Base-by-base conservation (phyloP, 2,329 filamentous ascomycete species). In the Corynespora cassiicola region DNA sequence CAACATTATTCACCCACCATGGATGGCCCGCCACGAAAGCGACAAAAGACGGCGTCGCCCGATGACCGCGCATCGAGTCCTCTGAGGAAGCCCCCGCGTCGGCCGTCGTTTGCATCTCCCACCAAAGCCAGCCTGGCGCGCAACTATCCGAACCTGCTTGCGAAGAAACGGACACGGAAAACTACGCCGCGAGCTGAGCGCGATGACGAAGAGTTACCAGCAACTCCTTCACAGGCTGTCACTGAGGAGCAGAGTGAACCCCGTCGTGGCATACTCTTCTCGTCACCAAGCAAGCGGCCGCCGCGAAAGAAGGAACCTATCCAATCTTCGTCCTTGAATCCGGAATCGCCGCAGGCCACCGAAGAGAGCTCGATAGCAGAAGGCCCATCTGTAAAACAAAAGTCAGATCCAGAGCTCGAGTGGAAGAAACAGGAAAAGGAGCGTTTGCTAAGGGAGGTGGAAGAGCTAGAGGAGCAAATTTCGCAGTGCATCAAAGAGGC, bases 111-210 rank as follows among this genome's bases (percentile, higher is more conserved):
- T 33, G 59, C 61, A 29, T 71, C 68, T 12, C 68, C 68, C 11
- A 71, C 66, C 3, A 69, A 67, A 56, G 62, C 68, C 15, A 70
- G 63, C 35, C 58, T 70, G 17, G 53, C 67, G 41, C 66, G 67
- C 36, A 66, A 61, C 45, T 66, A 71, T 38, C 66, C 67, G 4
- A 57, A 54, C 23, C 47, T 69, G 2, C 36, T 63, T 10, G 50
- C 52, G 11, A 15, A 30, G 15, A 31, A 6, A 7, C 56, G 48
- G 12, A 12, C 18, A 19, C 21, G 23, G 8, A 22, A 36, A 7
- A 31, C 12, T 14, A 23, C 23, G 6, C 21, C 21, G 17, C 16
- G 23, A 22, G 16, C 25, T 9, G 18, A 23, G 14, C 8, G 14
- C 27, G 39, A 22, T 4, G 52, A 55, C 12, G 30, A 39, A 12